phyloP scores from a whole-genome alignment of 768 basidiomycete species.

The Russula sp. region DNA sequence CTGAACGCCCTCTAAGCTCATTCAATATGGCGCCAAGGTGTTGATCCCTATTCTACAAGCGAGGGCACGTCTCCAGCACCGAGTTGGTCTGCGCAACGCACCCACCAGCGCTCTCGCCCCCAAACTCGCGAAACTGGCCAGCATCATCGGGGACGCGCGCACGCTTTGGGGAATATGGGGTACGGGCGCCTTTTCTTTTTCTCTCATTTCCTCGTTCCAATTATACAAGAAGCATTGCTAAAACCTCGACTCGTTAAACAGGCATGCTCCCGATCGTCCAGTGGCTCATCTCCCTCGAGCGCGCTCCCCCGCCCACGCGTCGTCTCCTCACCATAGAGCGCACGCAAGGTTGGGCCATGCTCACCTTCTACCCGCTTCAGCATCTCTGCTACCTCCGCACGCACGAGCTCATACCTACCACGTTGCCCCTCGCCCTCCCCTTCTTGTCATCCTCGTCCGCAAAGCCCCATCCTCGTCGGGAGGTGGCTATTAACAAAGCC shows the following conservation, averaged over 20 bases:
- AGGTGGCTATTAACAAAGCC: conserved; percentile 38
- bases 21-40: conserved; percentile 69
- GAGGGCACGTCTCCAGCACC: conserved; percentile 62
- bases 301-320: conserved; percentile 62
- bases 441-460: conserved; percentile 27
- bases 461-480: conserved; percentile 24
- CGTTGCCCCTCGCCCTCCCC: conserved; percentile 29
- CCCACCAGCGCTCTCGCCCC: conserved; percentile 48
- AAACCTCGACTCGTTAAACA: conserved; percentile 24
- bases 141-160: conserved; percentile 57
- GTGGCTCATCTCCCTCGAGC: conserved; percentile 72
- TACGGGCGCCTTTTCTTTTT: conserved; percentile 28
- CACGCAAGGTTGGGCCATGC: conserved; percentile 71
- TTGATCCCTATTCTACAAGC: conserved; percentile 56
- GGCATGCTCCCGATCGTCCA: conserved; percentile 74
- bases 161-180: conserved; percentile 78
- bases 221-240: background rate
- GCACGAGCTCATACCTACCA: conserved; percentile 52
- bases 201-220: background rate
- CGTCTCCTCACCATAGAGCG: conserved; percentile 70
- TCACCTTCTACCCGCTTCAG: conserved; percentile 73
- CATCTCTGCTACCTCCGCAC: conserved; percentile 62
- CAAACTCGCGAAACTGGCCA: conserved; percentile 46
- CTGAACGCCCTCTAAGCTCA: conserved; percentile 38
- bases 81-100: conserved; percentile 48